A percentile compares a stretch with the other conserved stretches of the same genome.
Evolutionary conservation across 768 basidiomycete species (phyloP).

Genomic region (Panaeolus cyanescens): DNA sequence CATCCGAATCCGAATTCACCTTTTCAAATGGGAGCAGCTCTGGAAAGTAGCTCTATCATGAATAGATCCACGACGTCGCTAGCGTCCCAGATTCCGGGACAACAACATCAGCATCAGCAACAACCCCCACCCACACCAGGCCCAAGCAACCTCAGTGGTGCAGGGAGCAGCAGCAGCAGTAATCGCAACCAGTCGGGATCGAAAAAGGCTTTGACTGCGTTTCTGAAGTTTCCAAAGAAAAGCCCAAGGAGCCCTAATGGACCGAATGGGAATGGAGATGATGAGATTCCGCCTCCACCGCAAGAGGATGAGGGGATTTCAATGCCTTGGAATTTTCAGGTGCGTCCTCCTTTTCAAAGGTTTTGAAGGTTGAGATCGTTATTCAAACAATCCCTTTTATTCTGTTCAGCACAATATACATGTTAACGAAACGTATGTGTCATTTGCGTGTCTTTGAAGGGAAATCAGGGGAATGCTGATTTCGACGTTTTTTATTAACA

Average conservation of each 20-base stretch:
- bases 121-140: background rate
- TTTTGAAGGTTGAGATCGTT: background rate
- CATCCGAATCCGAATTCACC: background rate
- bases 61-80: background rate
- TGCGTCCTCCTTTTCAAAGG: slow-evolving; percentile 27
- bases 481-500: slow-evolving; percentile 2
- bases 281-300: slow-evolving; percentile 20
- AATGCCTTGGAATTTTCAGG: slow-evolving; percentile 77
- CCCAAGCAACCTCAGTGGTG: slow-evolving; percentile 1
- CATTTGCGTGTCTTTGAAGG: background rate
- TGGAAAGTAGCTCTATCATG: background rate
- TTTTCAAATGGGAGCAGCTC: slow-evolving; percentile 1
- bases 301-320: slow-evolving; percentile 65
- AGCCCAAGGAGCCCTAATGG: slow-evolving; percentile 33
- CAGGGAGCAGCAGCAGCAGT: slow-evolving; percentile 8
- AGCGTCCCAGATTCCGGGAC: background rate
- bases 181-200: slow-evolving; percentile 22
- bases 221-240: slow-evolving; percentile 45
- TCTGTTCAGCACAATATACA: slow-evolving; percentile 69
- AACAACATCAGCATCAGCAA: background rate
- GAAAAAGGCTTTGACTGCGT: slow-evolving; percentile 34
- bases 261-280: slow-evolving; percentile 14
- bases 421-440: slow-evolving; percentile 70
- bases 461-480: background rate
- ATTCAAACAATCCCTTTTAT: background rate